These are phyloP conservation scores for Saraca asoca DNA, from an alignment of 331 rosid species.

Conservation along the genomic window DNA sequence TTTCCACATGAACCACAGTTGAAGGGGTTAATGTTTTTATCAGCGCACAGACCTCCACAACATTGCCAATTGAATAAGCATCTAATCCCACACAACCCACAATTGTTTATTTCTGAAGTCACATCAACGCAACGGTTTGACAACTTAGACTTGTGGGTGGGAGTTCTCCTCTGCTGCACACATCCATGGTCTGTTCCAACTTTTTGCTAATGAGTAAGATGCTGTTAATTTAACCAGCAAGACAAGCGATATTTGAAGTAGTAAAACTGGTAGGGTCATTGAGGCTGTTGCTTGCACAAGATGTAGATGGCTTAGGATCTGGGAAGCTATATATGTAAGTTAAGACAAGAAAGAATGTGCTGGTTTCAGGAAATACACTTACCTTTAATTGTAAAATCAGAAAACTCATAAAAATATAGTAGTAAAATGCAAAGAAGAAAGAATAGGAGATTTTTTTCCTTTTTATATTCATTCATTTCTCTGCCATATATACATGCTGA, in stretches of 20 bases:
- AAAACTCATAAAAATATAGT: no score
- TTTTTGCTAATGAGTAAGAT: neutral
- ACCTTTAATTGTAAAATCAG: no score
- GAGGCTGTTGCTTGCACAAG: neutral
- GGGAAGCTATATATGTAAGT: neutral
- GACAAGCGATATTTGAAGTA: conserved; percentile 31
- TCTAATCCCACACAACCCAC: conserved; percentile 53
- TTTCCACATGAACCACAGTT: conserved; percentile 75
- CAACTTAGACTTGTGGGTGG: conserved; percentile 51
- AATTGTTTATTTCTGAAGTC: conserved; percentile 45
- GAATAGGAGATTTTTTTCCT: no score
- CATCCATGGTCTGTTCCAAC: conserved; percentile 36
- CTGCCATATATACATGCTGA: no score
- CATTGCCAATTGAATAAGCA: conserved; percentile 51
- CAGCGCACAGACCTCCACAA: conserved; percentile 55
- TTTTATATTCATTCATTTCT: no score
- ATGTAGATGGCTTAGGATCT: neutral
- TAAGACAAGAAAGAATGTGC: no score
- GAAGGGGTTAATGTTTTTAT: conserved; percentile 37
- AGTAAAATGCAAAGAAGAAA: no score
- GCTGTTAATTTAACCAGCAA: conserved; percentile 27
- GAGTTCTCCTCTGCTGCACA: conserved; percentile 43
- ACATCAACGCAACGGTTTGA: conserved; percentile 53
- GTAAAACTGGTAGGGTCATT: conserved; percentile 20
- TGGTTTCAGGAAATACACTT: no score